Evolutionary conservation across 2,329 filamentous ascomycete genomes (phyloP).

Genomic region (Ceratocystis huliohia): DNA sequence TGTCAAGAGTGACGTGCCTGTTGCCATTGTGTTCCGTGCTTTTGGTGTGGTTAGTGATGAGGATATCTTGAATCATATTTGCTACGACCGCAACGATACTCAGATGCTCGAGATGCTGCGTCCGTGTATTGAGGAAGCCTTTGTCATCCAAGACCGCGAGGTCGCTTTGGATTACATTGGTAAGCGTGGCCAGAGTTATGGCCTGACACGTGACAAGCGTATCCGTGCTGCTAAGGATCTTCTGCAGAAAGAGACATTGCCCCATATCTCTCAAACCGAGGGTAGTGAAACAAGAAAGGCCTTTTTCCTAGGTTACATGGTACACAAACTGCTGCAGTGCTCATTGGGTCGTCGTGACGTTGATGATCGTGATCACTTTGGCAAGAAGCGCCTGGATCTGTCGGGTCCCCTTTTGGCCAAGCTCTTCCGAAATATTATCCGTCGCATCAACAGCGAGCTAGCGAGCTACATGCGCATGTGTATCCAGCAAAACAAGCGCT

Average conservation of each 20-base stretch:
- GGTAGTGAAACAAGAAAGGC: constrained; percentile 93
- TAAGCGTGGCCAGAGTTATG: constrained; percentile 63
- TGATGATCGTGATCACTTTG: constrained; percentile 96
- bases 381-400: constrained; percentile 94
- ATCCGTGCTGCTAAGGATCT: constrained; percentile 87
- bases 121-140: constrained; percentile 92
- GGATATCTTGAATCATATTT: constrained; percentile 95
- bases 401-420: constrained; percentile 92
- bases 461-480: constrained; percentile 84
- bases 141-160: constrained; percentile 89
- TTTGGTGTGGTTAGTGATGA: constrained; percentile 93
- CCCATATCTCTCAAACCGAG: constrained; percentile 90
- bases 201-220: constrained; percentile 71
- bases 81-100: constrained; percentile 86
- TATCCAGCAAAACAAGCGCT: constrained; percentile 77
- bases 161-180: constrained; percentile 92
- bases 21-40: constrained; percentile 90
- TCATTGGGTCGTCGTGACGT: constrained; percentile 84
- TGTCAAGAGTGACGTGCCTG: constrained; percentile 83
- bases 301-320: constrained; percentile 98
- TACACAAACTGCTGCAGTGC: constrained; percentile 87
- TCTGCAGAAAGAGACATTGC: constrained; percentile 90
- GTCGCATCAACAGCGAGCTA: constrained; percentile 81
- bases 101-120: constrained; percentile 97
- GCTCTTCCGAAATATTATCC: constrained; percentile 83